These are phyloP conservation scores for Penicillium concentricum DNA, from an alignment of 2,329 filamentous ascomycete genomes.

Conservation along the genomic window DNA sequence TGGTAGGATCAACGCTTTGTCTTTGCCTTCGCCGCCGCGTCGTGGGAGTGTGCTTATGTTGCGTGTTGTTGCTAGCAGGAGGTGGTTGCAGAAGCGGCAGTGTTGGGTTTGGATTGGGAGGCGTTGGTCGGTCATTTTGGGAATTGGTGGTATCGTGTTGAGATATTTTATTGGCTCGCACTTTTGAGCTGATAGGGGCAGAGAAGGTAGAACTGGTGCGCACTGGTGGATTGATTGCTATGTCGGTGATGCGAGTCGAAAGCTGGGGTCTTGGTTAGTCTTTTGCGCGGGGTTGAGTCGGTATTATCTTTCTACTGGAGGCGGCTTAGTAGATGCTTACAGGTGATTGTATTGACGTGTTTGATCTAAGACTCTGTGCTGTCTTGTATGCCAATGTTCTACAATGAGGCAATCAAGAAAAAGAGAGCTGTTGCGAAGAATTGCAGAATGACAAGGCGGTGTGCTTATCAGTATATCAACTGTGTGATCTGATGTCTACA, in stretches of 20 bases:
- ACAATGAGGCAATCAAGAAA: background rate
- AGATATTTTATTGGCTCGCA: background rate
- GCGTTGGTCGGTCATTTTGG: slow-evolving; percentile 7
- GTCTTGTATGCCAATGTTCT: background rate
- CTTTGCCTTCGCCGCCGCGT: slow-evolving; percentile 50
- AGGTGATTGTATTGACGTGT: background rate
- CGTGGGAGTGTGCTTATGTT: slow-evolving; percentile 53
- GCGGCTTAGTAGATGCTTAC: background rate
- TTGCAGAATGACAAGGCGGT: slow-evolving; percentile 4
- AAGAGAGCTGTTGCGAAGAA: slow-evolving; percentile 6
- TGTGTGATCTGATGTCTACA: background rate
- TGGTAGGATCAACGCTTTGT: slow-evolving; percentile 59
- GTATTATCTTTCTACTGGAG: background rate
- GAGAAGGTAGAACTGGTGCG: background rate
- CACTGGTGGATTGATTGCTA: background rate
- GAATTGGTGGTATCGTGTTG: background rate
- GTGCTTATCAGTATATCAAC: slow-evolving; percentile 6
- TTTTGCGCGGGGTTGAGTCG: background rate
- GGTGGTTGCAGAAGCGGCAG: slow-evolving; percentile 63
- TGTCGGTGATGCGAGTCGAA: background rate
- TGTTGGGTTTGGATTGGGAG: slow-evolving; percentile 54
- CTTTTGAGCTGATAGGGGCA: background rate
- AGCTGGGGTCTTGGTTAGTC: background rate
- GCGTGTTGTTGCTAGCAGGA: slow-evolving; percentile 61
- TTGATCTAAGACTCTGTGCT: background rate